Percentiles rank a stretch among this genome's conserved stretches.
Evolutionary conservation across 495 filamentous ascomycete genomes (phyloP).

Genomic region (Penicillium silybi): DNA sequence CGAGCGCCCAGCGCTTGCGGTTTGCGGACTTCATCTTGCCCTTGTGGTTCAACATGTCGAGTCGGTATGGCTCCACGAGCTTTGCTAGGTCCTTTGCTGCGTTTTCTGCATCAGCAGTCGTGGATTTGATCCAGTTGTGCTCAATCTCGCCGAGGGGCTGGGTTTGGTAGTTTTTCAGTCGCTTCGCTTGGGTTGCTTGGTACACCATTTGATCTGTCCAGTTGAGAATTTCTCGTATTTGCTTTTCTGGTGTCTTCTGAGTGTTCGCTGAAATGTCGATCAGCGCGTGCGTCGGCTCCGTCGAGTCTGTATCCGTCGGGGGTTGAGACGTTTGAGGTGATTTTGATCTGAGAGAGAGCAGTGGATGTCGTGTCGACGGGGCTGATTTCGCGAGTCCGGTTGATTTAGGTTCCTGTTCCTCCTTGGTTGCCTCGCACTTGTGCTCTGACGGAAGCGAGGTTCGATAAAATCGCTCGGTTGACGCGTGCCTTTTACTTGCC

Average conservation of each 20-base stretch:
- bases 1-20: conserved; percentile 13
- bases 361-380: not conserved
- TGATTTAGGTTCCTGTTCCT: not conserved
- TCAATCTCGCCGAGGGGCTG: conserved; percentile 16
- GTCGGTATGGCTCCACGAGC: conserved; percentile 8
- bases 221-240: conserved; percentile 3
- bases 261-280: not conserved
- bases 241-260: conserved; percentile 2
- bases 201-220: conserved; percentile 4
- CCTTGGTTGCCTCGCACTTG: not conserved
- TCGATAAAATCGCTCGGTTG: conserved; percentile 1
- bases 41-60: conserved; percentile 12
- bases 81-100: conserved; percentile 3
- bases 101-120: conserved; percentile 7
- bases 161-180: conserved; percentile 4
- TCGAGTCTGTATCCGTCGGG: not conserved
- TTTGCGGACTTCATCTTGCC: conserved; percentile 9
- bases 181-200: conserved; percentile 3
- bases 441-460: not conserved
- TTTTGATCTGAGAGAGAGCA: not conserved
- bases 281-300: not conserved
- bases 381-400: not conserved
- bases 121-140: conserved; percentile 15
- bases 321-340: not conserved
- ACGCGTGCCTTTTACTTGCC: conserved; percentile 1